Evolutionary conservation across 73 alveolate genomes (phyloP).

Genomic region (Strombidium stylifer): DNA sequence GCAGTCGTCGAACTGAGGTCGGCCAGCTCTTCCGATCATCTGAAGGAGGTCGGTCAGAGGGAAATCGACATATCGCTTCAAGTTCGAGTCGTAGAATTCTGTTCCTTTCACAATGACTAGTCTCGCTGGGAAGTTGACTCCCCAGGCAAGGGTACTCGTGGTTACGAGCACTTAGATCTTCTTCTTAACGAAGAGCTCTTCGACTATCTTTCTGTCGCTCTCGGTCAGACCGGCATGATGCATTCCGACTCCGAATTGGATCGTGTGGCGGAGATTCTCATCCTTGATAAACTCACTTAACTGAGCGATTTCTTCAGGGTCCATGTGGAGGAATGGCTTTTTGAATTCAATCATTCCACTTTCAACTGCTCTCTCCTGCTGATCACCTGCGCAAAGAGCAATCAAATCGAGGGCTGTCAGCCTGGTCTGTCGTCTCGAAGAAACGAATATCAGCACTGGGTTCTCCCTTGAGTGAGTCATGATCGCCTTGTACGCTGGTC

Average conservation of each 20-base stretch:
- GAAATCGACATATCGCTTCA: conserved; percentile 97
- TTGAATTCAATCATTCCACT: conserved; percentile 42
- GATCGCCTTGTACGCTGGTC: conserved; percentile 98
- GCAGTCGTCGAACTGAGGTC: conserved; percentile 96
- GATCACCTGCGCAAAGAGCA: conserved; percentile 72
- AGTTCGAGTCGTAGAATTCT: conserved; percentile 98
- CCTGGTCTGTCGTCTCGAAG: conserved; percentile 98
- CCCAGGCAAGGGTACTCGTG: conserved; percentile 99
- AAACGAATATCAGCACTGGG: conserved; percentile 93
- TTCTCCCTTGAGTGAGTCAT: conserved; percentile 88
- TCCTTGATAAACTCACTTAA: conserved; percentile 73
- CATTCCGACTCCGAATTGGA: conserved; percentile 97
- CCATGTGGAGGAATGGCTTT: conserved; percentile 59
- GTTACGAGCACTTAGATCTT: conserved; percentile 95
- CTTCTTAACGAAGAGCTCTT: conserved; percentile 93
- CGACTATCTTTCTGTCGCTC: conserved; percentile 98
- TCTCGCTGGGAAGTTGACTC: conserved; percentile 99
- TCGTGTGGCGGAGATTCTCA: conserved; percentile 79
- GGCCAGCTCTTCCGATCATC: conserved; percentile 99
- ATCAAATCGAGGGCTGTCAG: conserved; percentile 97
- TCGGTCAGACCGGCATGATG: conserved; percentile 99
- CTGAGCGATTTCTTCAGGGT: conserved; percentile 60
- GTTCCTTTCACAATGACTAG: conserved; percentile 99
- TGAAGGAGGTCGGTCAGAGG: conserved; percentile 92
- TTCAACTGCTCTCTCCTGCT: conserved; percentile 22